Base-by-base conservation (phyloP, 495 filamentous ascomycete genomes). In the Evansstolkia leycettana region DNA sequence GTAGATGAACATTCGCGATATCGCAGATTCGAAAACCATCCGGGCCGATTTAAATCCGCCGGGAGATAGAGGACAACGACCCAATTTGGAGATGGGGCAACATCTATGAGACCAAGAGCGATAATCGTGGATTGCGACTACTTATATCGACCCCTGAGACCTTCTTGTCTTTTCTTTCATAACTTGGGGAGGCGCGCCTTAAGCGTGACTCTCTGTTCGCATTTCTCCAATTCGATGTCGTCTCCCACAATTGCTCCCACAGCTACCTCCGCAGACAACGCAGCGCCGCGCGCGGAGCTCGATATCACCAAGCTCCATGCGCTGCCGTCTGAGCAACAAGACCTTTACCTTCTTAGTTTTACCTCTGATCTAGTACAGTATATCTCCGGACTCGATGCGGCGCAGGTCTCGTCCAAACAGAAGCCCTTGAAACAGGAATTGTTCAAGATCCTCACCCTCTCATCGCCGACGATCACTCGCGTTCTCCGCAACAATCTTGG, bases 291-390 rank as follows among this genome's bases (percentile, higher is more conserved):
- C 45, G 48, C 58, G 29, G 75, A 90, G 64, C 78, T 99, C 51
- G 87, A 99, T 52, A 55, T 93, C 45, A 55, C 74, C 34, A 93
- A 90, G 60, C 76, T 99, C 33, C 80, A 93, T 58, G 73, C 82
- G 31, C 77, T 96, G 36, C 81, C 89, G 38, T 81, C 85, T 19
- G 90, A 96, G 64, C 89, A 99, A 51, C 92, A 96, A 57, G 86
- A 94, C 47, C 75, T 96, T 14, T 88, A 86, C 54, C 72, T 99
- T 39, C 67, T 96, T 34, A 92, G 79, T 28, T 95, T 94, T 54
- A 79, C 87, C 18, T 79, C 84, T 18, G 75, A 81, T 30, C 71
- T 96, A 31, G 82, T 79, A 40, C 80, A 80, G 41, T 77, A 93
- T 67, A 83, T 89, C 23, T 75, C 79, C 32, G 57, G 60, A 13